Percentiles rank a stretch among this genome's conserved stretches.
Evolutionary conservation across 169 alveolate genomes (phyloP).

Genomic region (Miamiensis avidus): DNA sequence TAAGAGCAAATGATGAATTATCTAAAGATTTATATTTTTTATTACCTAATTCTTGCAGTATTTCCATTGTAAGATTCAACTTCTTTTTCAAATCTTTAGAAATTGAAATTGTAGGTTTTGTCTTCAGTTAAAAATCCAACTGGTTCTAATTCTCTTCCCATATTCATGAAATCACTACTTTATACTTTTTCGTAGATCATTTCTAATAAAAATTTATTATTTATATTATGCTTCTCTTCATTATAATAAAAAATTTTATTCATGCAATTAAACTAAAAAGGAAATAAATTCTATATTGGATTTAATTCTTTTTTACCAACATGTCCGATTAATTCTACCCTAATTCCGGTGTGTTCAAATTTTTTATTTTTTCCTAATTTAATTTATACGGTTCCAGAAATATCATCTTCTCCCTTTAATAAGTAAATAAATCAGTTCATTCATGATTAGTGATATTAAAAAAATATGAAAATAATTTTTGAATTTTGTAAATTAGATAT

Average conservation of each 20-base stretch:
- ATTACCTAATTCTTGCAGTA: conserved; percentile 87
- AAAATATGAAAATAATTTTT: background rate
- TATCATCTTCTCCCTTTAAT: conserved; percentile 74
- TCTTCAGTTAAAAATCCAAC: conserved; percentile 90
- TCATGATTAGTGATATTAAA: background rate
- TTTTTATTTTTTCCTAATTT: conserved; percentile 85
- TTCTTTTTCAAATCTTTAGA: conserved; percentile 96
- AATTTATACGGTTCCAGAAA: conserved; percentile 70
- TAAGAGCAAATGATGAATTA: no score
- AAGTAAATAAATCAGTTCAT: background rate
- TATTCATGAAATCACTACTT: conserved; percentile 94
- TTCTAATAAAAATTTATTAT: conserved; percentile 58
- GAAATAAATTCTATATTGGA: background rate
- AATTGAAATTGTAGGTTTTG: conserved; percentile 80
- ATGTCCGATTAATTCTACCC: conserved; percentile 96
- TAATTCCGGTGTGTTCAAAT: conserved; percentile 98
- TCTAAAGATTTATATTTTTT: conserved; percentile 21
- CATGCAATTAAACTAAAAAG: background rate
- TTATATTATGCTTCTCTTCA: background rate
- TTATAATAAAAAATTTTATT: background rate
- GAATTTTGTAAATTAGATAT: background rate
- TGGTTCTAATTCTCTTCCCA: conserved; percentile 96
- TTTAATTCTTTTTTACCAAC: conserved; percentile 75
- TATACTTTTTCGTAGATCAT: conserved; percentile 89
- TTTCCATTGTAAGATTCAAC: conserved; percentile 98